Evolutionary conservation across 352 stramenopile genomes (phyloP), one percentile per base, ranked within the genome.

Genomic region (Phytophthora multivora): DNA sequence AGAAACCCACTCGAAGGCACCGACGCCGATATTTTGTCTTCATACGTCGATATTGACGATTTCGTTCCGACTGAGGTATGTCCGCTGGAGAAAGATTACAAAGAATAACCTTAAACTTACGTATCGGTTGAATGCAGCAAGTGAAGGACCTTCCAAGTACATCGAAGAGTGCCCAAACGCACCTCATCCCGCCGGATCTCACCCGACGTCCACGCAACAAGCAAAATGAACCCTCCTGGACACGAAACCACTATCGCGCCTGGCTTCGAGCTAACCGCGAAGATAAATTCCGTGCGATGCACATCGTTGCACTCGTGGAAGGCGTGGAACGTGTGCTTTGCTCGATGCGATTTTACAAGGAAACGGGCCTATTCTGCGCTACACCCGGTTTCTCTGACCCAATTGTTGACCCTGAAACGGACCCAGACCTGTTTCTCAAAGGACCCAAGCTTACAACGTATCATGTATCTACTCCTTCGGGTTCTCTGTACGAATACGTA

Each of bases 41-140:
- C 75, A 9, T 89, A 83, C 50, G 65, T 85, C 10, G 79, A 87
- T 30, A 75, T 69, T 16, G 81, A 90, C 46, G 78, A 87, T 48
- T 86, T 79, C 36, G 57, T 67, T 21, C 64, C 69, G 7, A 38
- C 26, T 25, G 68, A 79, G 58, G 71, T 80, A 36, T 21, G 55
- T 21, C 16, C 4, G 21, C 12, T 13, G 47, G 7, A 23, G 19
- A 46, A 25, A 4, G 50, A 43, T 31, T 31, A 5, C 30, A 30
- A 21, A 23, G n/a, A n/a, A 26, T 8, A 21, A 12, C 5, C 5
- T 33, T 18, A 16, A 53, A 12, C 15, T 31, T 10, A 39, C 21
- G 8, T 18, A n/a, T 18, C 10, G 11, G 43, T 30, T 18, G n/a
- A 41, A 42, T 11, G 8, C 28, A 67, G 60, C 40, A 54, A 31